These are phyloP conservation scores for Porpolomopsis calyptriformis DNA, from an alignment of 768 basidiomycete genomes.

Conservation along the genomic window DNA sequence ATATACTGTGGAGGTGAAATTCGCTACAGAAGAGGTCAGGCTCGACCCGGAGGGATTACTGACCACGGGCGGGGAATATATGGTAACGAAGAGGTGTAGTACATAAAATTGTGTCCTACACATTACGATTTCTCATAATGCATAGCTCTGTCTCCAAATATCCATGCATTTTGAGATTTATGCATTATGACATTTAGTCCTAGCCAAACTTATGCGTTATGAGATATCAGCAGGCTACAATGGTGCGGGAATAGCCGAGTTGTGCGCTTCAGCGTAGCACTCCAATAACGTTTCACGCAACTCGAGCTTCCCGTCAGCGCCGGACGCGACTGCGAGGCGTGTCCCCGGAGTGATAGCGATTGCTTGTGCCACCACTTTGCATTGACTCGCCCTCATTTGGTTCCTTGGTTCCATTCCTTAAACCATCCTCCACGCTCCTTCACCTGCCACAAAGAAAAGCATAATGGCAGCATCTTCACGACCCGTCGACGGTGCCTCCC, in stretches of 20 bases:
- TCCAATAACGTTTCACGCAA: too few relatives aligned
- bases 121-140: not conserved
- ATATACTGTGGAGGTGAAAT: constrained; percentile 39
- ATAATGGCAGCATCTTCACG: constrained; percentile 32
- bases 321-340: constrained; percentile 34
- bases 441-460: constrained; percentile 5
- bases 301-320: constrained; percentile 32
- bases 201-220: too few relatives aligned
- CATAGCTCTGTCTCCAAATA: not conserved
- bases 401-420: constrained; percentile 8
- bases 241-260: too few relatives aligned
- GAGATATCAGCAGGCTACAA: too few relatives aligned
- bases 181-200: too few relatives aligned
- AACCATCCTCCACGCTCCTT: constrained; percentile 5
- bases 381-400: constrained; percentile 10
- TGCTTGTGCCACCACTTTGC: constrained; percentile 4
- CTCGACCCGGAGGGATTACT: constrained; percentile 25
- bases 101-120: not conserved
- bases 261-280: too few relatives aligned
- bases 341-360: constrained; percentile 6
- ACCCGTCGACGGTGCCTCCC: constrained; percentile 26
- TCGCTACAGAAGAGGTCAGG: constrained; percentile 48
- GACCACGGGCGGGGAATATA: not conserved
- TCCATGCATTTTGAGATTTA: too few relatives aligned
- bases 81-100: not conserved